Evolutionary conservation across 495 filamentous ascomycete genomes (phyloP), one percentile per base, ranked within the genome.

Genomic region (Daldinia loculata): DNA sequence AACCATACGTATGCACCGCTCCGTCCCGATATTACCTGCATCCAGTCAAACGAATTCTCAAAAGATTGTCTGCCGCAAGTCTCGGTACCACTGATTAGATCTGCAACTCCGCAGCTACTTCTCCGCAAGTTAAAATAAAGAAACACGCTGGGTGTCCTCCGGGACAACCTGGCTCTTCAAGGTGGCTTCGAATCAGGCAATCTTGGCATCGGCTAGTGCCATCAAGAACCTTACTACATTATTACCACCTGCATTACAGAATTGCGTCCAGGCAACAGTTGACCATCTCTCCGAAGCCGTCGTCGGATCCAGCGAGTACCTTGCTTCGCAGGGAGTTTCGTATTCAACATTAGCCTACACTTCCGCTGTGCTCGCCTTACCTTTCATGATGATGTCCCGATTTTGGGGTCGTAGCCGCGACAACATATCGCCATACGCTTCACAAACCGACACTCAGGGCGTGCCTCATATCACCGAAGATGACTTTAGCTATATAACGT

Each of bases 401-500:
- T 87, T 51, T 52, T 89, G 86, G 77, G 77, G 86, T 45, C 60
- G 67, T 41, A 78, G 75, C 59, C 80, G 86, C 71, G 86, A 85
- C 64, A 82, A 80, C 63, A 77, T 88, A 59, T 87, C 87, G 55
- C 84, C 87, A 34, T 87, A 84, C 80, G 79, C 78, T 74, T 85
- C 88, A 50, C 82, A 84, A 38, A 77, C 84, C 77, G 81, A 76
- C 67, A 78, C 76, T 12, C 77, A 77, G 17, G 78, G 76, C 61
- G 76, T 80, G 19, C 88, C 89, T 8, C 81, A 89, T 66, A 89
- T 95, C 68, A 90, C 86, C 76, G 92, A 94, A 56, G 86, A 85
- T 11, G 91, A 95, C 75, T 97, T 89, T 79, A 88, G 86, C 73
- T 97, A 97, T 81, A 91, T 95, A 77, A 91, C 89, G 9, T 86